Evolutionary conservation across 345 rosid species (phyloP).

Genomic region (Citrus sp.): DNA sequence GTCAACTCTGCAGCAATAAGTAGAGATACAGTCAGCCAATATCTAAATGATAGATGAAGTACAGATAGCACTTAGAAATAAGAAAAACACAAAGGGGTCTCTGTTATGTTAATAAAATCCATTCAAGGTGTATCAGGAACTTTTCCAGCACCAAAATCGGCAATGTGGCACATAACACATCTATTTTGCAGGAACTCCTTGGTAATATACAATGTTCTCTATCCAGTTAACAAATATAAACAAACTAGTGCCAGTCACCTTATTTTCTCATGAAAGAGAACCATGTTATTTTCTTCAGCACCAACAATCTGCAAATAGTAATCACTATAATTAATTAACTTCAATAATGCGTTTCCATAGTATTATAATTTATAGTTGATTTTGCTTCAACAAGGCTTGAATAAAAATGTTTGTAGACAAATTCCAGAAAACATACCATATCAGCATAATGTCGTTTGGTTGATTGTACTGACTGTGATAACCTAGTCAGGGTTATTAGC

Average conservation of each 20-base stretch:
- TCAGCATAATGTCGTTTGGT: constrained; percentile 87
- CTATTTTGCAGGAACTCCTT: constrained; percentile 3
- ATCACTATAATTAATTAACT: constrained; percentile 11
- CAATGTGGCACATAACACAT: neutral
- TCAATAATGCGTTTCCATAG: constrained; percentile 10
- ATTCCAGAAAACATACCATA: constrained; percentile 47
- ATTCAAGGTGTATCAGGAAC: neutral
- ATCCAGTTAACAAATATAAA: constrained; percentile 11
- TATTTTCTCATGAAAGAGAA: constrained; percentile 88
- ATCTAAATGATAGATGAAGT: constrained; percentile 18
- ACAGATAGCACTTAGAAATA: constrained; percentile 14
- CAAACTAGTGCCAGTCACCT: constrained; percentile 43
- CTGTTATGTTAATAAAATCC: neutral
- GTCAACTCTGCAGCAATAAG: constrained; percentile 67
- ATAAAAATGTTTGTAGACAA: neutral
- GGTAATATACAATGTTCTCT: neutral
- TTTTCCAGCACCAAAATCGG: neutral
- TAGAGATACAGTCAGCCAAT: constrained; percentile 24
- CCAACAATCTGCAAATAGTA: constrained; percentile 69
- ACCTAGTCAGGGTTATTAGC: constrained; percentile 64
- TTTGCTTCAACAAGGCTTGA: neutral
- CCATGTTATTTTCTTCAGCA: constrained; percentile 80
- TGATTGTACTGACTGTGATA: constrained; percentile 55
- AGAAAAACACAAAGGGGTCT: constrained; percentile 21
- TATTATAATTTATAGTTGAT: neutral